These are phyloP conservation scores for Porcisia hertigi DNA, from an alignment of 208 protist genomes.

Conservation along the genomic window DNA sequence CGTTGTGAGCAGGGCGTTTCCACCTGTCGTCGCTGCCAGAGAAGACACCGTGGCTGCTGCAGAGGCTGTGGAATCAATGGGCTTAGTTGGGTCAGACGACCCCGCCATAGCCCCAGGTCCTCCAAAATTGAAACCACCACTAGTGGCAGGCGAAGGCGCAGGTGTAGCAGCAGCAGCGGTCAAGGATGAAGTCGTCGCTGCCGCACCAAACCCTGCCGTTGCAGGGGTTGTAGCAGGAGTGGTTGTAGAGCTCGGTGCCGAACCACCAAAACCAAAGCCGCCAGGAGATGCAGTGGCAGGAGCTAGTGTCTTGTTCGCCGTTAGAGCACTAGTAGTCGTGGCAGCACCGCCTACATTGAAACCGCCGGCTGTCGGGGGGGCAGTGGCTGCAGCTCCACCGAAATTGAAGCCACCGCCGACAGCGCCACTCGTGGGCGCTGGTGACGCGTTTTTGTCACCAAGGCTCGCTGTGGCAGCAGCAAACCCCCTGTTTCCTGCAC, in stretches of 20 bases:
- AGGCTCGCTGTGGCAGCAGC: neutral
- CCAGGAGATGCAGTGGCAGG: constrained; percentile 2
- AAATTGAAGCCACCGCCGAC: constrained; percentile 12
- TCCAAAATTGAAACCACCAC: constrained; percentile 24
- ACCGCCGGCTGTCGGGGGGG: neutral
- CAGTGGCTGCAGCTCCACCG: constrained; percentile 9
- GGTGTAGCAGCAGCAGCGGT: constrained; percentile 1
- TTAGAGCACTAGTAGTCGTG: neutral
- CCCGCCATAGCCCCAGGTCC: constrained; percentile 10
- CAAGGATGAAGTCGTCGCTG: constrained; percentile 2
- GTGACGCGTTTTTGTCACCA: neutral
- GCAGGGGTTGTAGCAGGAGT: neutral
- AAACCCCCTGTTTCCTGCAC: neutral
- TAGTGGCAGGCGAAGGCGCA: neutral
- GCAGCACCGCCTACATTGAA: constrained; percentile 22
- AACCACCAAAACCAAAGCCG: constrained; percentile 21
- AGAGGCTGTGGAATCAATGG: neutral
- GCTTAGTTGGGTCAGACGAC: constrained; percentile 17
- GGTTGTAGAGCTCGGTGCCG: constrained; percentile 22
- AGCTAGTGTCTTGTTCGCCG: neutral
- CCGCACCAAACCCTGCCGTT: constrained; percentile 3
- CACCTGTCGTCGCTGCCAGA: constrained; percentile 23
- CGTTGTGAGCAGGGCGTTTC: neutral
- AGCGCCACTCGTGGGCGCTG: neutral
- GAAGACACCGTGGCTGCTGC: constrained; percentile 1